Evolutionary conservation across 2,329 filamentous ascomycete species (phyloP).

Genomic region (Claviceps capensis): DNA sequence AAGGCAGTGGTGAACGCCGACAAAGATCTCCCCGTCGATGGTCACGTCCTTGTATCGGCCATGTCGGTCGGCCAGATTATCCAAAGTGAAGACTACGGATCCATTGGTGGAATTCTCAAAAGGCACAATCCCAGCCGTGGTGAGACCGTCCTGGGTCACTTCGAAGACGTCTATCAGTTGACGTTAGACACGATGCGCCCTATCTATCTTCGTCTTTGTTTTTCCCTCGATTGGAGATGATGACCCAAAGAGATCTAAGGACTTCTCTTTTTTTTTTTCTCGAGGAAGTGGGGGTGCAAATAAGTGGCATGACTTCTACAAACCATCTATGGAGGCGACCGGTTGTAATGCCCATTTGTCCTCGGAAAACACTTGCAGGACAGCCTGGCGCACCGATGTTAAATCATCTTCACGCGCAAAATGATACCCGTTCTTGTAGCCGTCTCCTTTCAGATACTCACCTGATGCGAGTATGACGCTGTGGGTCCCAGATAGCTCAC

Average conservation of each 20-base stretch:
- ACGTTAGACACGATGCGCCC: neutral
- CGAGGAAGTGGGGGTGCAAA: neutral
- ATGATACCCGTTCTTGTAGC: too few species aligned
- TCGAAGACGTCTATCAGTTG: slow-evolving; percentile 58
- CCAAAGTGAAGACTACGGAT: slow-evolving; percentile 77
- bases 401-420: slow-evolving; percentile 1
- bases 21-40: slow-evolving; percentile 73
- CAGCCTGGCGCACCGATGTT: slow-evolving; percentile 23
- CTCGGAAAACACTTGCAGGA: slow-evolving; percentile 33
- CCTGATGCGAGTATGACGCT: slow-evolving; percentile 38
- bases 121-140: slow-evolving; percentile 68
- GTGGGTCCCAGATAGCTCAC: slow-evolving; percentile 37
- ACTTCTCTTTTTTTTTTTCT: neutral
- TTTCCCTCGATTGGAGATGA: neutral
- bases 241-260: neutral
- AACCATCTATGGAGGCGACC: slow-evolving; percentile 36
- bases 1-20: slow-evolving; percentile 80
- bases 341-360: slow-evolving; percentile 34
- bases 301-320: slow-evolving; percentile 6
- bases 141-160: slow-evolving; percentile 53
- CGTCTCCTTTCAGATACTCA: slow-evolving; percentile 13
- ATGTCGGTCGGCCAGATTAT: slow-evolving; percentile 69
- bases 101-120: slow-evolving; percentile 97
- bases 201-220: neutral
- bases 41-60: slow-evolving; percentile 50